Conservation (phyloP, 768 basidiomycete genomes). For the Kwoniella dejecticola region DNA sequence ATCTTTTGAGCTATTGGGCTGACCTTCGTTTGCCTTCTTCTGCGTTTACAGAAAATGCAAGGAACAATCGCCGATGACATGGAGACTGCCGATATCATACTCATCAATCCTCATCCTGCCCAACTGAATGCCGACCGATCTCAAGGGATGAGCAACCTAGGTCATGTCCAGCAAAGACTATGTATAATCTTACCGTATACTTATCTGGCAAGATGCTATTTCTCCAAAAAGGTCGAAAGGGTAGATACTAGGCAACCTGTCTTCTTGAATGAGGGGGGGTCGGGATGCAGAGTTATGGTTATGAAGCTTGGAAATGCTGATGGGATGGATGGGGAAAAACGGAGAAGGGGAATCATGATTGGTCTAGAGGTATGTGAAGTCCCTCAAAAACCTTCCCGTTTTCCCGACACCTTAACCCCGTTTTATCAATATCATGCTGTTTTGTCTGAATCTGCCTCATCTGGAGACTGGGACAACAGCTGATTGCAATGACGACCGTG, state of each 20-base stretch:
- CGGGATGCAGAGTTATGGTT: slow-evolving; percentile 8
- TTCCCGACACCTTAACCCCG: not conserved
- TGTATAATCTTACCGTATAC: slow-evolving; percentile 6
- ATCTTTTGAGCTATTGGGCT: too few relatives aligned
- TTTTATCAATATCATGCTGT: not conserved
- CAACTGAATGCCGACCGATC: not conserved
- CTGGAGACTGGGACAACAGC: too few relatives aligned
- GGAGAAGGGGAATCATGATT: slow-evolving; percentile 10
- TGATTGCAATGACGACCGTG: too few relatives aligned
- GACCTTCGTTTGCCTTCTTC: too few relatives aligned
- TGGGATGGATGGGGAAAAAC: not conserved
- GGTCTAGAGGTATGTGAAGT: slow-evolving; percentile 22
- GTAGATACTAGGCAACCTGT: not conserved
- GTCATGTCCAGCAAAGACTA: not conserved
- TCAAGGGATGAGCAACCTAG: not conserved
- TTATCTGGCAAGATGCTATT: slow-evolving; percentile 20
- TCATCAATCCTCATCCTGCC: slow-evolving; percentile 11
- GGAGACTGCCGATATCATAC: slow-evolving; percentile 8
- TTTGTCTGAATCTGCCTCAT: not conserved
- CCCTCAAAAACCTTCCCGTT: too few relatives aligned
- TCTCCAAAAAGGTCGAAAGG: slow-evolving; percentile 7
- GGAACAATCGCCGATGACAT: not conserved
- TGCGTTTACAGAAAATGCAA: slow-evolving; percentile 10
- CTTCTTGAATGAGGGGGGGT: not conserved
- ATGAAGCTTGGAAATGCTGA: slow-evolving; percentile 3